phyloP scores from a whole-genome alignment of 2,329 filamentous ascomycete species.

The Clonostachys chloroleuca region DNA sequence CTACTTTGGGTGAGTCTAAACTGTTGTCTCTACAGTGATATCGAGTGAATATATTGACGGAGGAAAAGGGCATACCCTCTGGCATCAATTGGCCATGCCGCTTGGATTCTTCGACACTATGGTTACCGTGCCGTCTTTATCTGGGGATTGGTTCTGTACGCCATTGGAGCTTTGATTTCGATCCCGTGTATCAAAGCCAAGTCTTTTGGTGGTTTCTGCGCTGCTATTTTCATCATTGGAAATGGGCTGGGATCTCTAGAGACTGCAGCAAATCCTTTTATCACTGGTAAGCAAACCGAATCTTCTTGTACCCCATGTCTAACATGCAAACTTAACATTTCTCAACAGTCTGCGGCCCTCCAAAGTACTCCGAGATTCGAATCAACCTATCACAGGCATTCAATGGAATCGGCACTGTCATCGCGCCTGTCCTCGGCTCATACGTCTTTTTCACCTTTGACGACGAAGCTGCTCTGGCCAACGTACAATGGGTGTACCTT shows the following conservation, averaged over 20 bases:
- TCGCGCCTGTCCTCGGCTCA: constrained; percentile 63
- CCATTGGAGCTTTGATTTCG: constrained; percentile 51
- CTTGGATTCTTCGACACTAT: constrained; percentile 58
- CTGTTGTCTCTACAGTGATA: background rate
- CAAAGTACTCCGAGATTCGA: constrained; percentile 66
- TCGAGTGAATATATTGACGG: constrained; percentile 3
- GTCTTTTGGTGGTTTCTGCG: constrained; percentile 72
- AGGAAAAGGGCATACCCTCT: constrained; percentile 56
- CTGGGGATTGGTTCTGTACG: constrained; percentile 63
- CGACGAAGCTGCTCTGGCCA: constrained; percentile 51
- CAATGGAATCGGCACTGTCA: constrained; percentile 66
- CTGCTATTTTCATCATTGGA: constrained; percentile 68
- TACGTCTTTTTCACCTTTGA: constrained; percentile 68
- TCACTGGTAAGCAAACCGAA: constrained; percentile 36
- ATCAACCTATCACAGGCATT: constrained; percentile 76
- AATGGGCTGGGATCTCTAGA: constrained; percentile 71
- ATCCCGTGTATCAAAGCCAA: constrained; percentile 53
- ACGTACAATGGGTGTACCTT: constrained; percentile 75
- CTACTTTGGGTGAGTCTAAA: constrained; percentile 46
- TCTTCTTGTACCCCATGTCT: background rate
- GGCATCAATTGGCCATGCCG: constrained; percentile 62
- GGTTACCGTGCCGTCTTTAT: constrained; percentile 68
- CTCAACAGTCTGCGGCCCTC: constrained; percentile 45
- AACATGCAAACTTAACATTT: background rate
- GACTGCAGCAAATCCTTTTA: constrained; percentile 73